phyloP scores from a whole-genome alignment of 208 protist species.

The Acanthamoeba polyphaga region DNA sequence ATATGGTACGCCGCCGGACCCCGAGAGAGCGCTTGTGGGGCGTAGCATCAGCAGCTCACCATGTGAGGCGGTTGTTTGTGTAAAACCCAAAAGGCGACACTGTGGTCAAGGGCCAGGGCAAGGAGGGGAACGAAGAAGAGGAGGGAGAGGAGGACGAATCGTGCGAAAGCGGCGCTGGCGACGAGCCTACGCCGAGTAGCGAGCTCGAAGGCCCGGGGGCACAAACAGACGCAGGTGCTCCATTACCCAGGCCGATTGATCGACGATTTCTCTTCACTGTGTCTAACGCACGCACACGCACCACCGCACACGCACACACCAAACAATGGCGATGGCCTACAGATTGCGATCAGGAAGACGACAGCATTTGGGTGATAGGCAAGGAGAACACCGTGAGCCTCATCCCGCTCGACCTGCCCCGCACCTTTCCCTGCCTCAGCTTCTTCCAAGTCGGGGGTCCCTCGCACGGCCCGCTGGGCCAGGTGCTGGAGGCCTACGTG shows the following conservation, averaged over 20 bases:
- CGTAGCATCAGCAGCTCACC: not conserved
- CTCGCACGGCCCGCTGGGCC: conserved; percentile 76
- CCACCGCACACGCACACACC: not conserved
- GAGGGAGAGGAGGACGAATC: not conserved
- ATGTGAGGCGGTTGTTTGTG: not conserved
- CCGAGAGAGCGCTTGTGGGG: no score
- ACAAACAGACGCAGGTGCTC: no score
- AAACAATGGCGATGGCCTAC: not conserved
- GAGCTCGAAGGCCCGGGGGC: not conserved
- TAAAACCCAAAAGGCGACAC: not conserved
- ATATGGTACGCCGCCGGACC: not conserved
- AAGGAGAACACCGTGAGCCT: conserved; percentile 80
- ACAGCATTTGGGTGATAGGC: not conserved
- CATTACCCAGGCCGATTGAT: no score
- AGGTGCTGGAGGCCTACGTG: conserved; percentile 86
- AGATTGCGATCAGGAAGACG: not conserved
- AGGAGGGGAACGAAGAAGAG: not conserved
- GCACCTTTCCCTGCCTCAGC: conserved; percentile 81
- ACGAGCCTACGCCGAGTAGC: not conserved
- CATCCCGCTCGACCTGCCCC: conserved; percentile 83
- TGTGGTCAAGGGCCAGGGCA: not conserved
- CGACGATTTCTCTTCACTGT: no score
- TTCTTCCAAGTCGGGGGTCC: conserved; percentile 87
- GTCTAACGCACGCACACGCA: not conserved
- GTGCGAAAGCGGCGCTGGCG: not conserved